A percentile compares a stretch with the other conserved stretches of the same genome.
phyloP scores from a whole-genome alignment of 2,329 filamentous ascomycete species.

The Fusarium globosum region DNA sequence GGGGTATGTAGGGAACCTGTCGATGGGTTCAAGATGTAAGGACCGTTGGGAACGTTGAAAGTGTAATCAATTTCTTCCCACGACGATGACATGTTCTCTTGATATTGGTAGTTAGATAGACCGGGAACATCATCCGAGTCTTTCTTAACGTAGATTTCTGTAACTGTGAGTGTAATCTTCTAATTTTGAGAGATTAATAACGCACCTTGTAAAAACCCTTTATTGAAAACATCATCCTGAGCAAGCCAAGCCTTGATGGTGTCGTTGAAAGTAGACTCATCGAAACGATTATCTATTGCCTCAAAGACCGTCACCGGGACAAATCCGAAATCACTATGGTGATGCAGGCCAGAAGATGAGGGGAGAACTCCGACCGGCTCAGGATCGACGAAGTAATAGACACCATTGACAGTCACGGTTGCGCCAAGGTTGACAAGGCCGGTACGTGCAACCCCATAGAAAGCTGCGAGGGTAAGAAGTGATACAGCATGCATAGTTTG shows the following conservation, averaged over 20 bases:
- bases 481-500: not conserved
- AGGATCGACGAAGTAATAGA: not conserved
- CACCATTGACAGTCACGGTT: not conserved
- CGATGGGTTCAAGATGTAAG: not conserved
- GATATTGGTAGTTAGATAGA: not conserved
- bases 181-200: not conserved
- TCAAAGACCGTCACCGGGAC: not conserved
- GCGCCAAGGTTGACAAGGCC: not conserved
- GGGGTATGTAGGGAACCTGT: not conserved
- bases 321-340: fast-evolving
- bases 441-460: not conserved
- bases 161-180: not conserved
- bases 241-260: not conserved
- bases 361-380: not conserved
- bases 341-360: fast-evolving
- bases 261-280: not conserved
- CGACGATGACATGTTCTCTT: not conserved
- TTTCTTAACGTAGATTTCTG: not conserved
- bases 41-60: not conserved
- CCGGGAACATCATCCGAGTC: not conserved
- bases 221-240: not conserved
- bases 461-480: too few relatives aligned
- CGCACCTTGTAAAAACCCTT: not conserved
- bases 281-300: fast-evolving
- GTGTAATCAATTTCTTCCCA: not conserved